Base-by-base conservation (phyloP, 225 moss, liverwort and hornwort genomes). In the Physcomitrium patens region DNA sequence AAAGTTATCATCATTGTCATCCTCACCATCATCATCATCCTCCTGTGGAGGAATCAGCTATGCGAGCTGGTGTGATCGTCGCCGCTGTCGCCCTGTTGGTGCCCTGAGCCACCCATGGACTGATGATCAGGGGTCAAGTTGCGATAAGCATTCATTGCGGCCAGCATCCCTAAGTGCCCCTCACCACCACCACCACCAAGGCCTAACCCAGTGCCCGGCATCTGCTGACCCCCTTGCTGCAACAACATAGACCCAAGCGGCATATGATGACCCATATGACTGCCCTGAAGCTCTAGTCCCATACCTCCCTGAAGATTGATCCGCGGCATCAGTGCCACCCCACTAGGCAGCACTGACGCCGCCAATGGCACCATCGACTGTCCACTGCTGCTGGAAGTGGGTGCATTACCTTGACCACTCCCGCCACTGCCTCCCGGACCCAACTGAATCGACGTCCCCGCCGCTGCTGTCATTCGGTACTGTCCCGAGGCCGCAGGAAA, bases 81-180 rank as follows among this genome's bases (percentile, higher is more conserved):
- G 67, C 99, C 99, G 76, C 99, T 95, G 57, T 99, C 99, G 77
- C 94, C 93, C 79, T 99, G 99, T 81, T 95, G 94, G 80, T 99
- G 99, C 55, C 93, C 95, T 70, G 99, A 93, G 69, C 95, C 94
- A 77, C 94, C 93, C 90, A 94, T 92, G 73, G 91, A 89, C 73
- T 97, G 97, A 76, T 92, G 96, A 53, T 99, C 95, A 81, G 93
- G 91, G 77, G 90, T 88, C 72, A 93, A 89, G 80, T 90, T 89
- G 60, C 91, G 90, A 80, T 99, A 99, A 43, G 94, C 99, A 89
- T 99, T 95, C 68, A 99, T 89, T 71, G 99, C 99, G 52, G 99
- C 99, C 26, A 99, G 76, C 99, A 99, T 99, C 42, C 99, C 99
- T 68, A 99, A 81, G 80, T 99, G 99, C 31, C 88, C 91, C 80